Base-by-base conservation (phyloP, 2,329 filamentous ascomycete genomes). In the Cercospora sojina region DNA sequence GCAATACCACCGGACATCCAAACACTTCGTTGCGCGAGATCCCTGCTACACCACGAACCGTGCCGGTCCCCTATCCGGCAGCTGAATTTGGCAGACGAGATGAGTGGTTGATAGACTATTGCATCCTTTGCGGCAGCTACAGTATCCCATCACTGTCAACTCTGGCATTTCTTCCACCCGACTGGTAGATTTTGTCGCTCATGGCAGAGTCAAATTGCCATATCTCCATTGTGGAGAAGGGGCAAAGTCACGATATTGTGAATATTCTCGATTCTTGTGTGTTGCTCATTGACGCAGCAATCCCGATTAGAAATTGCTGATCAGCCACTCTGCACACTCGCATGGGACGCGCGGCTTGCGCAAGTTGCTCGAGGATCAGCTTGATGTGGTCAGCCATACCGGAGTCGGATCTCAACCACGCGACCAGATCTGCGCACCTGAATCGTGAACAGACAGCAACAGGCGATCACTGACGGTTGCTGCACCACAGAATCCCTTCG, bases 41-140 rank as follows among this genome's bases (percentile, higher is more conserved):
- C 56, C 56, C 56, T 59, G 56, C n/a, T 23, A 38, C 35, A 41
- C 56, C 56, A 59, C 31, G 56, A 35, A 49, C 43, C 43, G 9
- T 49, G 23, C 43, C 43, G 5, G 18, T 13, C 20, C 3, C 9
- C 43, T 5, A 23, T 49, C 43, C 43, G 23, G 43, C 10, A 23
- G 20, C 43, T 5, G 43, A 49, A 16, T 9, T 10, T 32, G 31
- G 38, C 25, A 31, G 20, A 59, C 31, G 57, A 59, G 10, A 41
- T 41, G 18, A 23, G 10, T 23, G 18, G 43, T 23, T 23, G 18
- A 23, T 16, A n/a, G n/a, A n/a, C n/a, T n/a, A 47, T 47, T 23
- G 41, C 43, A 49, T 12, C 43, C 16, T 41, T 41, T 16, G 4
- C 43, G 18, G 43, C 20, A 49, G 43, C 43, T 49, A 23, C 18